Conservation (phyloP, 306 rosid species). For the Morella rubra region DNA sequence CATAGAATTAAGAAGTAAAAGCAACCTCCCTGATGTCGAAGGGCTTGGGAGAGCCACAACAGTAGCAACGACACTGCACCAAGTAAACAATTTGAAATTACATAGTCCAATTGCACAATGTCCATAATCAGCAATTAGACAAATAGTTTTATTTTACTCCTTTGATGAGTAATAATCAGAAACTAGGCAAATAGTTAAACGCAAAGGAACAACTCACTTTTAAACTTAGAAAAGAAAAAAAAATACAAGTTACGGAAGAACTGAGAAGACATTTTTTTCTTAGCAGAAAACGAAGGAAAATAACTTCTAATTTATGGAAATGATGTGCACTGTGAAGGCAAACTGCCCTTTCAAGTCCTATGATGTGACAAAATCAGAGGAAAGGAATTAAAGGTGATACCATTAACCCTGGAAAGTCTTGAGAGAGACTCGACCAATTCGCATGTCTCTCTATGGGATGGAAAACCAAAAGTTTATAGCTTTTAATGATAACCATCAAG, state of each 20-base stretch:
- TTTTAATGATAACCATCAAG: constrained; percentile 10
- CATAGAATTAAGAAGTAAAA: constrained; percentile 54
- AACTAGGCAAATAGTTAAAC: background rate
- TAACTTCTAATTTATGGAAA: background rate
- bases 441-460: constrained; percentile 10
- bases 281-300: background rate
- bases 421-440: background rate
- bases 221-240: background rate
- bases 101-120: constrained; percentile 18
- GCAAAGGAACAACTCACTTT: background rate
- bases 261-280: background rate
- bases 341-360: background rate
- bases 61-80: constrained; percentile 66
- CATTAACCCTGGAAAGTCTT: background rate
- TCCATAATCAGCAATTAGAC: constrained; percentile 1
- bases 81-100: constrained; percentile 26
- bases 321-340: background rate
- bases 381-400: background rate
- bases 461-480: constrained; percentile 5
- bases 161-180: constrained; percentile 6
- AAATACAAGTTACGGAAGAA: background rate
- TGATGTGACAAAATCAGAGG: background rate
- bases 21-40: constrained; percentile 69
- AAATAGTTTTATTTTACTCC: background rate
- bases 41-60: constrained; percentile 79